A percentile compares a stretch with the other conserved stretches of the same genome.
Conservation (phyloP, 495 filamentous ascomycete genomes). For the Neurospora sp. region DNA sequence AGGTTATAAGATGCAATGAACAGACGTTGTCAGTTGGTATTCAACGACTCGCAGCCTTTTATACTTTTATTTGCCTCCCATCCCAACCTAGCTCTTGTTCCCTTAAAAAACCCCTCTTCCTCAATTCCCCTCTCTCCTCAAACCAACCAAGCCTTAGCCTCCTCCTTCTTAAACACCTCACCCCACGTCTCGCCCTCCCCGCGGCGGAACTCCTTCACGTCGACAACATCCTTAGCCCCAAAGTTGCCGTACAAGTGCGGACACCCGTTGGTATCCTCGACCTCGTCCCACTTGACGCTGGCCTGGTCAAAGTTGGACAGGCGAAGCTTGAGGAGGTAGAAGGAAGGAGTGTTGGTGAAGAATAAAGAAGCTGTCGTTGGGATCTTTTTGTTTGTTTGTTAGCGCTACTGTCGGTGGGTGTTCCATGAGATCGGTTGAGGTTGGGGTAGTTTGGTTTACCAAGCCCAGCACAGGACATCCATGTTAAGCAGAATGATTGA, state of each 20-base stretch:
- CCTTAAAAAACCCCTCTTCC: background rate
- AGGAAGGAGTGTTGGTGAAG: conserved; percentile 22
- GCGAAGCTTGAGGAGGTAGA: conserved; percentile 36
- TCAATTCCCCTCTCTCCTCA: background rate
- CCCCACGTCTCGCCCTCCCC: conserved; percentile 26
- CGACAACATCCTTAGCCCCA: conserved; percentile 29
- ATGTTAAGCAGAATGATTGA: background rate
- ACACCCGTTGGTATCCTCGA: conserved; percentile 24
- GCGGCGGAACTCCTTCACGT: conserved; percentile 18
- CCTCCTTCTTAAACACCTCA: conserved; percentile 19
- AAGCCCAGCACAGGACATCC: too few relatives aligned
- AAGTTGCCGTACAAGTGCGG: conserved; percentile 41
- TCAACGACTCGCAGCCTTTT: too few relatives aligned
- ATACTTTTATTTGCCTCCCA: background rate
- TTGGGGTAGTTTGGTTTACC: too few relatives aligned
- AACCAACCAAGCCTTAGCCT: conserved; percentile 12
- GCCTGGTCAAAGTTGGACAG: conserved; percentile 13
- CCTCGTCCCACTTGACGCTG: conserved; percentile 34
- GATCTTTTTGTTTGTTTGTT: conserved; percentile 18
- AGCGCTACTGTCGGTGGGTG: background rate
- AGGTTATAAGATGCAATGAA: background rate
- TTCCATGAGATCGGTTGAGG: too few relatives aligned
- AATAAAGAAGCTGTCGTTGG: conserved; percentile 39
- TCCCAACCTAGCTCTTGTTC: background rate
- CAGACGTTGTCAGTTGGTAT: background rate